phyloP scores from a whole-genome alignment of 176 grass and related monocot species.

The Calamus simplicifolius region DNA sequence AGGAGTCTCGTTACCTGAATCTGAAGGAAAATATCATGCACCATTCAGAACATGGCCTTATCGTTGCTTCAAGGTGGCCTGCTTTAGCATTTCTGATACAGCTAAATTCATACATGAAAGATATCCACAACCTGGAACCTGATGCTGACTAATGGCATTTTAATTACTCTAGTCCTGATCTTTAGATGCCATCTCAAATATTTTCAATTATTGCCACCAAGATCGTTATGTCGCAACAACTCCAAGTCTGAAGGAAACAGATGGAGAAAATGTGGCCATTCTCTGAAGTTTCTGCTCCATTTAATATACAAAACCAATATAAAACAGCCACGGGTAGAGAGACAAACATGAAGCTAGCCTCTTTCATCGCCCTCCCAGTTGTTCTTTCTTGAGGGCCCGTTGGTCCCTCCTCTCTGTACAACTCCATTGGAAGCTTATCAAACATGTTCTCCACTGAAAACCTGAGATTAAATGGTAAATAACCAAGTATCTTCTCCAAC shows the following conservation, averaged over 20 bases:
- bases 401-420: conserved; percentile 86
- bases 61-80: too few species aligned
- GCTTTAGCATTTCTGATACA: conserved; percentile 82
- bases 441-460: conserved; percentile 67
- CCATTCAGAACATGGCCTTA: too few species aligned
- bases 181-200: conserved; percentile 60
- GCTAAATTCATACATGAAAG: conserved; percentile 50
- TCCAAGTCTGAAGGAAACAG: conserved; percentile 7
- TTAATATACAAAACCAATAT: too few species aligned
- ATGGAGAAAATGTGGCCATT: too few species aligned
- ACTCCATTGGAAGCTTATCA: conserved; percentile 68
- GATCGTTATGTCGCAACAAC: conserved; percentile 37
- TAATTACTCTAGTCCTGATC: conserved; percentile 53
- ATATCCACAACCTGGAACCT: conserved; percentile 61
- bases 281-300: too few species aligned
- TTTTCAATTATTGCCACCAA: conserved; percentile 96
- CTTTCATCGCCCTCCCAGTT: conserved; percentile 93
- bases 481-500: conserved; percentile 62
- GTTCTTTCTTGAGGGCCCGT: conserved; percentile 84
- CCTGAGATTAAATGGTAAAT: conserved; percentile 62
- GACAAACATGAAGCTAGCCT: conserved; percentile 13
- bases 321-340: too few species aligned
- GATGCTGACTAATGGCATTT: conserved; percentile 48
- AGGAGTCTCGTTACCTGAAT: too few species aligned
- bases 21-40: too few species aligned